A percentile compares a stretch with the other conserved stretches of the same genome.
These are phyloP conservation scores for Mycena alexandri DNA, from an alignment of 768 basidiomycete species.

Conservation along the genomic window DNA sequence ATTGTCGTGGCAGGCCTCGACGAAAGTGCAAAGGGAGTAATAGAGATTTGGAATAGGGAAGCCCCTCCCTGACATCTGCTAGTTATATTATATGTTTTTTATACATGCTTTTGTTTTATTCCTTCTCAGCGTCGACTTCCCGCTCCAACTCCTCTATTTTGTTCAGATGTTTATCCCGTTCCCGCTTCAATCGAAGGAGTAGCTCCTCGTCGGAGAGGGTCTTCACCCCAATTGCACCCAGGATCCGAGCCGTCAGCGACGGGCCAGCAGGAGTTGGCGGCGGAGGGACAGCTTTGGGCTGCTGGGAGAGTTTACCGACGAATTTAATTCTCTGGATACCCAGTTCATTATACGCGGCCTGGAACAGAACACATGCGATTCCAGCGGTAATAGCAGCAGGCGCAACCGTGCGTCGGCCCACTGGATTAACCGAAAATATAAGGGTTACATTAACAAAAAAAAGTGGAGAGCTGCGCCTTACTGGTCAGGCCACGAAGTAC, in stretches of 20 bases:
- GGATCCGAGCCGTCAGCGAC: slow-evolving; percentile 55
- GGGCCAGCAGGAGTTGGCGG: slow-evolving; percentile 10
- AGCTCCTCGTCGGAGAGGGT: slow-evolving; percentile 82
- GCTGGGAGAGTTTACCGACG: slow-evolving; percentile 44
- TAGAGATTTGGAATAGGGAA: slow-evolving; percentile 70
- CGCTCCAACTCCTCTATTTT: slow-evolving; percentile 71
- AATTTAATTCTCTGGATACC: slow-evolving; percentile 70
- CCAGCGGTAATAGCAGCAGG: slow-evolving; percentile 74
- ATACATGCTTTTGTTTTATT: slow-evolving; percentile 23
- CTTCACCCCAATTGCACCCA: slow-evolving; percentile 63
- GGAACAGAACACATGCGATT: slow-evolving; percentile 70
- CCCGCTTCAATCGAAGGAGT: slow-evolving; percentile 66
- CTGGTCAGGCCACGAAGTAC: slow-evolving; percentile 67
- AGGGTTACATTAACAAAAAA: slow-evolving; percentile 1
- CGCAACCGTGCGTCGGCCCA: slow-evolving; percentile 67
- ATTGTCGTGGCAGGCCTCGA: slow-evolving; percentile 75
- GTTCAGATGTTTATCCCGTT: slow-evolving; percentile 65
- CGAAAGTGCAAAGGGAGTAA: slow-evolving; percentile 67
- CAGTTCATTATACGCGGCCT: slow-evolving; percentile 80
- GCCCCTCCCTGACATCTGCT: slow-evolving; percentile 18
- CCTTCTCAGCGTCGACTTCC: slow-evolving; percentile 46
- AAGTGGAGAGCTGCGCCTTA: slow-evolving; percentile 49
- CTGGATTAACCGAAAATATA: slow-evolving; percentile 53
- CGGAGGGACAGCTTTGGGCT: slow-evolving; percentile 10
- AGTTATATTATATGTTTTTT: slow-evolving; percentile 5